Base-by-base conservation (phyloP, 371 early-diverging fungal species). In the Batrachochytrium dendrobatidis region DNA sequence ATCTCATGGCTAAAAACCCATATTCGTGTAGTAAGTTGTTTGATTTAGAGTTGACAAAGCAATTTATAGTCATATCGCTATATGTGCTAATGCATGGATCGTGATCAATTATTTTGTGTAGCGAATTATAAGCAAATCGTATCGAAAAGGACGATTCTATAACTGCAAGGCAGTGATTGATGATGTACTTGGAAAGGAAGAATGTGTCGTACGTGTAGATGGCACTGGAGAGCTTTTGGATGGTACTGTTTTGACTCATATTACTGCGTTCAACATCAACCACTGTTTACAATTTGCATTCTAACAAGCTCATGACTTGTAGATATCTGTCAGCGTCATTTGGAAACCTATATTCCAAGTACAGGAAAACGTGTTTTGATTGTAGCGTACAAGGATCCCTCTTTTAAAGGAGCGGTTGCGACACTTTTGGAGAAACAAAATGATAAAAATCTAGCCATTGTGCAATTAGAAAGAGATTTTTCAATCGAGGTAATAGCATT, bases 281-380 rank as follows among this genome's bases (percentile, higher is more conserved):
- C 10, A 10, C 10, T 28, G 28, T 22, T 15, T 12, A 7, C 10
- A 20, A 45, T 39, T 39, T 29, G 30, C 24, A 20, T 25, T 5
- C 24, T 26, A 24, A 12, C 5, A 12, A 18, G 7, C 53, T 32
- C 10, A n/a, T 7, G 31, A 10, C 17, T n/a, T 26, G 43, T 10
- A 53, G 58, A 32, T 24, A 56, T 61, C 7, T 43, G 12, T 18
- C 31, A 65, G 17, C 44, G 58, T 24, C 62, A 70, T 55, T 26
- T 70, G n/a, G 68, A 70, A 53, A 70, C 67, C 4, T 34, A 25
- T n/a, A 53, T 70, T 3, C 71, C 71, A 24, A 25, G 22, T 8
- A 58, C 49, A 28, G 66, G 60, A 3, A 49, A 44, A 35, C 3
- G 15, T 2, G 66, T 63, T n/a, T 35, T 63, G 55, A 64, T 69